Base-by-base conservation (phyloP, 2,329 filamentous ascomycete species). In the Penicillium freii region DNA sequence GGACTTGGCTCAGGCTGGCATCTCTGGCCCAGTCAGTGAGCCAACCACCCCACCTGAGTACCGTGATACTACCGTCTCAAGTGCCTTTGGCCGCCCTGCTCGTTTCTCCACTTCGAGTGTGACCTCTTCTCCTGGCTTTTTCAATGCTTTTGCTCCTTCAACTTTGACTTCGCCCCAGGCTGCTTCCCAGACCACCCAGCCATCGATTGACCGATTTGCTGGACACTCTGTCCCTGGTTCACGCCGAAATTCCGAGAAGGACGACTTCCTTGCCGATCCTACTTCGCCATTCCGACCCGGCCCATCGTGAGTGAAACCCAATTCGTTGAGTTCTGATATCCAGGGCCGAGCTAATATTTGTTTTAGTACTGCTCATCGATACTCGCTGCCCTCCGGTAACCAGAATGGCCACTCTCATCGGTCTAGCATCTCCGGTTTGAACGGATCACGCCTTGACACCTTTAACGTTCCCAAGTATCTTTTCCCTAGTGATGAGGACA, bases 1-100 rank as follows among this genome's bases (percentile, higher is more conserved):
- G 66, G 90, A 94, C 66, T 82, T 95, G 56, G 81, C 81, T 42
- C 80, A 84, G 62, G 81, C 82, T 57, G 75, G 75, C 31, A 64
- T 79, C 45, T 81, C 86, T 59, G 90, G 90, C 53, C 89, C 92
- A 68, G 90, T 95, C 72, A 96, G 91, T 66, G 93, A 97, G 77
- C 94, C 94, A 17, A 97, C 94, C 2, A 99, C 94, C 23, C 94
- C 94, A 23, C 94, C 94, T 33, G 94, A 97, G 74, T 93, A 94
- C 74, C 88, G 87, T 66, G 91, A 96, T 63, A 86, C 85, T 60
- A 88, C 87, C 43, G 93, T 96, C 69, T 87, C 89, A 55, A 87
- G 86, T 68, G 86, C 89, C 64, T 90, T 94, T 71, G 91, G 91
- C 54, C 86, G 91, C 42, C 90, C 91, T 43, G 92, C 92, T 72